Percentiles rank a stretch among this genome's conserved stretches.
These are phyloP conservation scores for Groenewaldozyma sp. DNA, from an alignment of 1,139 yeast species.

Conservation along the genomic window DNA sequence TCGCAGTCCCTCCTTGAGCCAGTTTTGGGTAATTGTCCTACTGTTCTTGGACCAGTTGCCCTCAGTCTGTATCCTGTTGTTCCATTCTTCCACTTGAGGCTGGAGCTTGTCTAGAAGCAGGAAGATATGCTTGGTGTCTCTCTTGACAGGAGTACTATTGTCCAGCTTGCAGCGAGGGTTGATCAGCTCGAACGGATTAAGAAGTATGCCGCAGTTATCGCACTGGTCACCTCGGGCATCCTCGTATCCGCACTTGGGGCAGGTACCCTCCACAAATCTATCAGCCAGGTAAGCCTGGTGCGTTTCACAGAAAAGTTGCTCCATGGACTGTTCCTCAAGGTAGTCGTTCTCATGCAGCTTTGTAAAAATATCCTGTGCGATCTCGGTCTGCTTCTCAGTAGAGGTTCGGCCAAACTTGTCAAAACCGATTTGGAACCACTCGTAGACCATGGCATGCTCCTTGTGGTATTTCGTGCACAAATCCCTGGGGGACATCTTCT, in stretches of 20 bases:
- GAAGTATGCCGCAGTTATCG: slow-evolving; percentile 85
- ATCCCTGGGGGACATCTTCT: slow-evolving; percentile 75
- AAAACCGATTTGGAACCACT: slow-evolving; percentile 94
- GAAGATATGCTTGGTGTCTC: slow-evolving; percentile 78
- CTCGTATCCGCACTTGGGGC: slow-evolving; percentile 89
- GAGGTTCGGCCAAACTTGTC: slow-evolving; percentile 97
- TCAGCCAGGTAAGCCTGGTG: slow-evolving; percentile 93
- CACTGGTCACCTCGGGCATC: slow-evolving; percentile 99
- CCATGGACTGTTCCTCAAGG: slow-evolving; percentile 79
- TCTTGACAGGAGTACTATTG: slow-evolving; percentile 67
- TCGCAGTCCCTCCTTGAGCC: slow-evolving; percentile 89
- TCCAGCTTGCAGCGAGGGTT: slow-evolving; percentile 95
- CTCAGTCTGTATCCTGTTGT: slow-evolving; percentile 49
- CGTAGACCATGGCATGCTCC: slow-evolving; percentile 81
- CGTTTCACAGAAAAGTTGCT: slow-evolving; percentile 82
- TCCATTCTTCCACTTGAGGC: slow-evolving; percentile 65
- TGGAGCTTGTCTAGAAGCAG: slow-evolving; percentile 77
- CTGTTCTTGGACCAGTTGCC: slow-evolving; percentile 93
- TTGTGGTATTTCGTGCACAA: slow-evolving; percentile 84
- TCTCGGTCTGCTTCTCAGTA: slow-evolving; percentile 82
- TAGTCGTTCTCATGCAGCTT: slow-evolving; percentile 64
- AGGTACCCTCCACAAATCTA: slow-evolving; percentile 92
- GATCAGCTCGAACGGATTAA: slow-evolving; percentile 87
- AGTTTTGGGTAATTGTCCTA: slow-evolving; percentile 74
- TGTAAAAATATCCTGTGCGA: slow-evolving; percentile 86